Base-by-base conservation (phyloP, 2,329 filamentous ascomycete genomes). In the Colletotrichum theobromicola region DNA sequence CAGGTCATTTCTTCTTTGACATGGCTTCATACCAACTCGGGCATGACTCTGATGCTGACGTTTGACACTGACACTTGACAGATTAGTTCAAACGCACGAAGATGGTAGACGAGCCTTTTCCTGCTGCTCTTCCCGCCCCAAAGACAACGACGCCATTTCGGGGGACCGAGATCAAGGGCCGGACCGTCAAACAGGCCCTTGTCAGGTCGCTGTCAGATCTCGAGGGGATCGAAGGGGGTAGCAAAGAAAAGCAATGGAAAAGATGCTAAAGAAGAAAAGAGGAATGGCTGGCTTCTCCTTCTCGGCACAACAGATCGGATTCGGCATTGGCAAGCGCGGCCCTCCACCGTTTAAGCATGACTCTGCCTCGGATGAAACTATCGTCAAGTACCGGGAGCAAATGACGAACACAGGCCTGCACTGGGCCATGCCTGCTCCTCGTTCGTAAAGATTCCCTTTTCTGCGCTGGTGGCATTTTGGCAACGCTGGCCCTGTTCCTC, bases 371-470 rank as follows among this genome's bases (percentile, higher is more conserved):
- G 34, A 37, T 42, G 55, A 35, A 18, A 62, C 8, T 63, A 15
- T 63, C 21, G 28, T 63, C 62, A 67, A 72, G 62, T 67, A 72
- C 55, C 62, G 28, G 68, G 46, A 24, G 42, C 68, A 53, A 26
- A 72, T 63, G 57, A 35, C 46, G 57, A 37, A 50, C 34, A 58
- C 32, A n/a, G 37, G 57, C 42, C 34, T 67, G 32, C 18, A 30
- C 57, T 32, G 21, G 68, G 57, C 62, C 34, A 67, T 42, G 60
- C 61, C 68, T 66, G 67, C 28, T 50, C 42, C 34, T 55, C 42
- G 32, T 67, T 75, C 72, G 72, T 75, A 75, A 75, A 64, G 57
- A 72, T 75, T 75, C 18, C 72, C 72, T 50, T 32, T 75, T 75
- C 35, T 67, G 72, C 55, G 63, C 34, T 72, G 62, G 72, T 53